Evolutionary conservation across 2,329 filamentous ascomycete species (phyloP).

Genomic region (Aspergillus sclerotialis): DNA sequence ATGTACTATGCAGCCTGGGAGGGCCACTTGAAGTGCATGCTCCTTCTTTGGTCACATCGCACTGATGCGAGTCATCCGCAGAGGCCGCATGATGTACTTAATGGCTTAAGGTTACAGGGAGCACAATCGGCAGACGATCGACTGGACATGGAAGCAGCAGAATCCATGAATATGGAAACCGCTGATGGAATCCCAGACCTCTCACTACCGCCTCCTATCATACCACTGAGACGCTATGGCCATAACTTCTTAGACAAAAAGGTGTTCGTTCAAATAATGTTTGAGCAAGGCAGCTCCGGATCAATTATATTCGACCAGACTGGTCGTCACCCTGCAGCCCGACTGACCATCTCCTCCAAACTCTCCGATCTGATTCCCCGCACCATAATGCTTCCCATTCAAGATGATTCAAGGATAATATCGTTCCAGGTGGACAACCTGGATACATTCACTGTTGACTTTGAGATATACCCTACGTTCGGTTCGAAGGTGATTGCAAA

Average conservation of each 20-base stretch:
- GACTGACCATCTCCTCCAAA: constrained; percentile 94
- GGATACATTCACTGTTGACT: constrained; percentile 88
- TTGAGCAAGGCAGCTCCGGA: constrained; percentile 60
- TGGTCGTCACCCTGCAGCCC: constrained; percentile 89
- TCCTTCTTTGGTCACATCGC: constrained; percentile 55
- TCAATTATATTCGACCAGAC: constrained; percentile 95
- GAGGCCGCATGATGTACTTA: constrained; percentile 28
- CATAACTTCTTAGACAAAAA: constrained; percentile 99
- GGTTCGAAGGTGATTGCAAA: constrained; percentile 96
- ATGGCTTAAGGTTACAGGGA: constrained; percentile 25
- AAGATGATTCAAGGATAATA: constrained; percentile 88
- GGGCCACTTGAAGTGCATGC: constrained; percentile 91
- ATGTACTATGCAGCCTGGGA: constrained; percentile 99
- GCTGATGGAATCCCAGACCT: constrained; percentile 85
- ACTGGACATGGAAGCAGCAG: constrained; percentile 26
- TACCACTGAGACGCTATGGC: constrained; percentile 86
- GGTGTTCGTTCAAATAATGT: constrained; percentile 87
- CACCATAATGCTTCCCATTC: constrained; percentile 90
- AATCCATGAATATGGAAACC: constrained; percentile 59
- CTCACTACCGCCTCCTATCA: constrained; percentile 89
- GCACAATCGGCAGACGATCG: constrained; percentile 17
- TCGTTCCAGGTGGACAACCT: constrained; percentile 95
- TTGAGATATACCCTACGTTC: constrained; percentile 96
- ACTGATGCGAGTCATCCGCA: constrained; percentile 15
- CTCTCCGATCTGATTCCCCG: constrained; percentile 92